These are phyloP conservation scores for Aquilaria sinensis DNA, from an alignment of 345 rosid species.

Conservation along the genomic window DNA sequence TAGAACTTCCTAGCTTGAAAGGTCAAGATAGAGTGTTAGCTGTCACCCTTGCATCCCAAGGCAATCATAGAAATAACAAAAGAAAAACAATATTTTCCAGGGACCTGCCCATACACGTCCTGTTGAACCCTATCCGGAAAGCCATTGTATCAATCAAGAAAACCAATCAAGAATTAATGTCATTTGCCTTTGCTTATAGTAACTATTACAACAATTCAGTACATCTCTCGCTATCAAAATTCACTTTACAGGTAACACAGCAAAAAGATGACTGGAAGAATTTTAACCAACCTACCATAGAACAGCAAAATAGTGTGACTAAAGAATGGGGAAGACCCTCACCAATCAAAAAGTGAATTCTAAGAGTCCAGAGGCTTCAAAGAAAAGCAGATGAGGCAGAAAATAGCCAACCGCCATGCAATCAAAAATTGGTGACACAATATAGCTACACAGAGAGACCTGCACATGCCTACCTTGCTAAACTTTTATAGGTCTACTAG, in stretches of 20 bases:
- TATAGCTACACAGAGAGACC: slow-evolving; percentile 27
- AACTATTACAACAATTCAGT: slow-evolving; percentile 47
- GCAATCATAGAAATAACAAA: no score
- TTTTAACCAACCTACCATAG: slow-evolving; percentile 34
- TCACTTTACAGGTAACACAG: slow-evolving; percentile 55
- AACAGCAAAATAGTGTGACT: slow-evolving; percentile 17
- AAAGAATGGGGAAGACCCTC: slow-evolving; percentile 39
- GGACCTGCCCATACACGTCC: background rate
- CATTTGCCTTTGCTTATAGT: slow-evolving; percentile 25
- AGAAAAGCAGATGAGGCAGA: background rate
- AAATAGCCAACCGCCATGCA: slow-evolving; percentile 17
- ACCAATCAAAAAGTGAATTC: slow-evolving; percentile 26
- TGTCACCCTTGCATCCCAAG: no score
- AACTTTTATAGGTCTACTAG: slow-evolving; percentile 37
- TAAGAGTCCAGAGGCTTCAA: slow-evolving; percentile 22
- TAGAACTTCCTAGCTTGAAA: no score
- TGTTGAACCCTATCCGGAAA: slow-evolving; percentile 2
- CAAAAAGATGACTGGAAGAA: slow-evolving; percentile 19
- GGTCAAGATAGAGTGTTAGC: no score
- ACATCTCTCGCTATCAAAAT: slow-evolving; percentile 56
- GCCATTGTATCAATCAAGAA: slow-evolving; percentile 8
- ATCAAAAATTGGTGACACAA: slow-evolving; percentile 27
- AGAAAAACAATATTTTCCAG: no score
- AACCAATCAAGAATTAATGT: slow-evolving; percentile 17
- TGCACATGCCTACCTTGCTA: slow-evolving; percentile 37